Base-by-base conservation (phyloP, 2,329 filamentous ascomycete species). In the Exophiala sideris region DNA sequence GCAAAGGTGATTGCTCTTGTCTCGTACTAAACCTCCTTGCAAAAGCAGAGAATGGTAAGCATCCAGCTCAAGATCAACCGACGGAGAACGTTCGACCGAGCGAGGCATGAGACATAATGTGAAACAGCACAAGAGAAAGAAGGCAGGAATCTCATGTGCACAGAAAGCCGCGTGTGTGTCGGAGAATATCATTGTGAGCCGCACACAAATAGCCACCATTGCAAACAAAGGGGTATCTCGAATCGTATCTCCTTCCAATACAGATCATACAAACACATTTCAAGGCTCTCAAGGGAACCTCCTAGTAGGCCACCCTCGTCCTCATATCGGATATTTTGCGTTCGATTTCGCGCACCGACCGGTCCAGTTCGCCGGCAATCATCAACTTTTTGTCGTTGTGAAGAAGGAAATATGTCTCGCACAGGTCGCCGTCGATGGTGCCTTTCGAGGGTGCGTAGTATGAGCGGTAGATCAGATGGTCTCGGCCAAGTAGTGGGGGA, bases 391-490 rank as follows among this genome's bases (percentile, higher is more conserved):
- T 91, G 66, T 96, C 92, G 63, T 86, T 87, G 21, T 87, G 81
- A 57, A 99, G 77, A 56, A 94, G 75, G 54, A 90, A 83, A 72
- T 90, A 99, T 63, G 91, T 83, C 77, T 99, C 94, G 66, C 94
- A 96, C 38, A 99, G 77, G 73, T 99, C 94, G 24, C 94, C 94
- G 71, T 99, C 94, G 65, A 99, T 96, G 24, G 95, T 85, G 7
- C 91, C 91, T 79, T 99, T 99, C 39, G 95, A 90, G 0, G 94
- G 95, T 5, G 89, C 90, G 70, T 97, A 99, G 73, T 97, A 99
- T 61, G 91, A 86, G 59, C 95, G 82, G 71, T 95, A 99, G 66
- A 96, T 95, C 42, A 99, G 78, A 71, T 99, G 94, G 70, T 99
- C 95, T 61, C 95, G 82, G 39, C 94, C 95, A 16, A 90, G 89